Percentiles rank a stretch among this genome's conserved stretches.
These are phyloP conservation scores for Aphanomyces cochlioides DNA, from an alignment of 352 stramenopile species.

Conservation along the genomic window DNA sequence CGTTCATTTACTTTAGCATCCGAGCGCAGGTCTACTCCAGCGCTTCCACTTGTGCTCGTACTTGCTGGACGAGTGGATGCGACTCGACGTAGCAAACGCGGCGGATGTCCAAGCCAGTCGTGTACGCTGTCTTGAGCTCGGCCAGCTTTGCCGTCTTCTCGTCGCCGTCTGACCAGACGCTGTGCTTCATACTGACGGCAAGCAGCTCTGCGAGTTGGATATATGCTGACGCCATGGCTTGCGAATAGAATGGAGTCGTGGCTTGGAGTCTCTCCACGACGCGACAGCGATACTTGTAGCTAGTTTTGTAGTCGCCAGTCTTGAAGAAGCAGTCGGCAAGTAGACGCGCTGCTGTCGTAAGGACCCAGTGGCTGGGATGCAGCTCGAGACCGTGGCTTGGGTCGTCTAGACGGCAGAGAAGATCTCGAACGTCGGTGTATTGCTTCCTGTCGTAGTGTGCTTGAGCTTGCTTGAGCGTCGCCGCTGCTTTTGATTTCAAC, in stretches of 20 bases:
- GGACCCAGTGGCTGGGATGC: constrained; percentile 37
- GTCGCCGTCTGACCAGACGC: constrained; percentile 4
- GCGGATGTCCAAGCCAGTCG: constrained; percentile 14
- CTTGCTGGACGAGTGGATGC: constrained; percentile 17
- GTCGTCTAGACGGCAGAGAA: not conserved
- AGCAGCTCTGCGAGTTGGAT: constrained; percentile 42
- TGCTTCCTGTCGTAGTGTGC: not conserved
- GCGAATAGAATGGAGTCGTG: constrained; percentile 36
- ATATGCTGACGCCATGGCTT: constrained; percentile 42
- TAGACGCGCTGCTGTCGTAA: constrained; percentile 35
- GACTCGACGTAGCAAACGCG: not conserved
- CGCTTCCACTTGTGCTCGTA: not conserved
- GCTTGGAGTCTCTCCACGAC: constrained; percentile 36
- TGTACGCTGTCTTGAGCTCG: not conserved
- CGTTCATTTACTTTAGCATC: too few species aligned
- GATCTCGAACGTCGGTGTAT: not conserved
- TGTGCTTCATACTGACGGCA: constrained; percentile 15
- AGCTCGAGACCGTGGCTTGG: constrained; percentile 20
- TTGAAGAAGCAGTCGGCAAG: constrained; percentile 46
- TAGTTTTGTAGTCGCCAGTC: constrained; percentile 37
- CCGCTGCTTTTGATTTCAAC: not conserved
- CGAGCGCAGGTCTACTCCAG: too few species aligned
- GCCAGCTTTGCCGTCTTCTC: not conserved
- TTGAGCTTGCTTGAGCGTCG: not conserved
- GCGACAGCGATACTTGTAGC: constrained; percentile 36